These are phyloP conservation scores for Huntiella savannae DNA, from an alignment of 2,329 filamentous ascomycete species.

Conservation along the genomic window DNA sequence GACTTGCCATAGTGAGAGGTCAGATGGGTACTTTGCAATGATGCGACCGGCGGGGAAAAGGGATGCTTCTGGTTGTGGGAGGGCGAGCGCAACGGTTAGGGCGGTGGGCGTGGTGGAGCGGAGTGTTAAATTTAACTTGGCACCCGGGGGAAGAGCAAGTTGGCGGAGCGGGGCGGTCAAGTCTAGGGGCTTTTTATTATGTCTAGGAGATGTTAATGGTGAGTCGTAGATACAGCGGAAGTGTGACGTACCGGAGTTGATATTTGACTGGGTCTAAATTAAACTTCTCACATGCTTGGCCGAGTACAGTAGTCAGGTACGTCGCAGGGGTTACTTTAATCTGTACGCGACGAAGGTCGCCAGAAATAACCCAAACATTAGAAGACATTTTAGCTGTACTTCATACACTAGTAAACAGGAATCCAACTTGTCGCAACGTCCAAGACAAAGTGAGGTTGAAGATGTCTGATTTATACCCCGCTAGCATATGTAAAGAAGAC, in stretches of 20 bases:
- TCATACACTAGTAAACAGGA: neutral
- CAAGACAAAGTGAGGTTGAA: no score
- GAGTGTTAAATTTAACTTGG: slow-evolving; percentile 80
- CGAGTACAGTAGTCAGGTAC: slow-evolving; percentile 65
- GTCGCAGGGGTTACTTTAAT: slow-evolving; percentile 71
- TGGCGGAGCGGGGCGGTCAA: slow-evolving; percentile 70
- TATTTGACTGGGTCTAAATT: slow-evolving; percentile 54
- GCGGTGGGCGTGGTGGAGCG: slow-evolving; percentile 69
- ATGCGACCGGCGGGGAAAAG: slow-evolving; percentile 47
- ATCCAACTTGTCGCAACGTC: no score
- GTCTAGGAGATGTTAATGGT: slow-evolving; percentile 24
- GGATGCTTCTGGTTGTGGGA: slow-evolving; percentile 52
- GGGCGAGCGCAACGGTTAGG: slow-evolving; percentile 73
- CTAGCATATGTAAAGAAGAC: no score
- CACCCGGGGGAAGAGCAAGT: slow-evolving; percentile 64
- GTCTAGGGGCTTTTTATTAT: slow-evolving; percentile 72
- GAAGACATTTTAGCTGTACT: slow-evolving; percentile 44
- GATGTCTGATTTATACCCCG: no score
- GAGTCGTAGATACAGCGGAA: neutral
- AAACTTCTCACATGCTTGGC: slow-evolving; percentile 74
- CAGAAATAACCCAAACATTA: slow-evolving; percentile 73
- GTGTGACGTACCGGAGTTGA: slow-evolving; percentile 48
- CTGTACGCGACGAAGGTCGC: slow-evolving; percentile 54
- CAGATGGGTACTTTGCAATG: slow-evolving; percentile 71
- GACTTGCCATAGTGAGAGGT: slow-evolving; percentile 75